phyloP scores from a whole-genome alignment of 257 asterid genomes.

The Vinca minor region DNA sequence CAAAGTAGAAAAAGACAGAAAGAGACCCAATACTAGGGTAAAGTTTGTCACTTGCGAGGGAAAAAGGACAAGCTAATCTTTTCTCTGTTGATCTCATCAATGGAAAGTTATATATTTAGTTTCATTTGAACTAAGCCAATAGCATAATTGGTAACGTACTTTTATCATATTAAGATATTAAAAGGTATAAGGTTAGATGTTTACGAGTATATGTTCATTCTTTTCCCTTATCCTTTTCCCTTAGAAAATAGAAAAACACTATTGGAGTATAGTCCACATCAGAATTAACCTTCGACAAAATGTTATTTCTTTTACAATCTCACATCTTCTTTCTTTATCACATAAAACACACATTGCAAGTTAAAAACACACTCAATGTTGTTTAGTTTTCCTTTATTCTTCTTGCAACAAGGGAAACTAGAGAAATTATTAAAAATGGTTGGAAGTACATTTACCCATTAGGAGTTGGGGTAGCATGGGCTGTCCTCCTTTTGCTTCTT shows the following conservation, averaged over 20 bases:
- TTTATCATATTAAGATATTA: no score
- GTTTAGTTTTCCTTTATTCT: constrained; percentile 15
- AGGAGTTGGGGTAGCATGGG: constrained; percentile 47
- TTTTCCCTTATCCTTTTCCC: no score
- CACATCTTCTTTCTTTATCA: not conserved
- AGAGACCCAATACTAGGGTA: constrained; percentile 26
- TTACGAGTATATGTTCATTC: no score
- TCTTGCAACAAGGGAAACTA: constrained; percentile 22
- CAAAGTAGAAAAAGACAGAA: constrained; percentile 35
- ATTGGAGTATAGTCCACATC: no score
- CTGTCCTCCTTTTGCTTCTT: constrained; percentile 28
- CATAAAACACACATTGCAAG: not conserved
- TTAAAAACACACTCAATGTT: not conserved
- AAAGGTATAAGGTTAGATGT: no score
- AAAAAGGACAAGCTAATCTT: constrained; percentile 10
- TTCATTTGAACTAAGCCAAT: no score
- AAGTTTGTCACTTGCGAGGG: constrained; percentile 29
- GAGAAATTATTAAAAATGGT: constrained; percentile 11
- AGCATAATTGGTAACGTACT: no score
- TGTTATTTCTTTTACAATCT: constrained; percentile 16
- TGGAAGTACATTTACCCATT: constrained; percentile 28
- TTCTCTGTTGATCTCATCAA: constrained; percentile 1
- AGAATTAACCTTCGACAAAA: no score
- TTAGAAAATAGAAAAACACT: no score
- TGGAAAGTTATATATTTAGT: no score